A percentile compares a stretch with the other conserved stretches of the same genome.
These are phyloP conservation scores for Pseudogymnoascus sp. DNA, from an alignment of 2,329 filamentous ascomycete species.

Conservation along the genomic window DNA sequence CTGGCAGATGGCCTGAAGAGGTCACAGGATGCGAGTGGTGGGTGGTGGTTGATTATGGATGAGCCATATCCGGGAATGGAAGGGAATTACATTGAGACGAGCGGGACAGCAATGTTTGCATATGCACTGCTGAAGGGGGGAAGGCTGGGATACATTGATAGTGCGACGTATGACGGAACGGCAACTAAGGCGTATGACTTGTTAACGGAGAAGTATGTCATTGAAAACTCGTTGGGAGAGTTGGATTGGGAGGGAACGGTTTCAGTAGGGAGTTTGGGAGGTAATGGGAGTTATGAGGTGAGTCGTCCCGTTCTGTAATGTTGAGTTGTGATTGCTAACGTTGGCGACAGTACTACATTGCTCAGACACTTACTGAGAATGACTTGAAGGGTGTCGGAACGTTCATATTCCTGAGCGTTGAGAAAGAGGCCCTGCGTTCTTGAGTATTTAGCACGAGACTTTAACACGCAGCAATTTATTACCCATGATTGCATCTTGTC, in stretches of 20 bases:
- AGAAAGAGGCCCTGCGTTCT: conserved; percentile 8
- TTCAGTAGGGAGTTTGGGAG: conserved; percentile 19
- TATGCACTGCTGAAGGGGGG: conserved; percentile 34
- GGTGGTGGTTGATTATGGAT: conserved; percentile 35
- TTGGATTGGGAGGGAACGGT: conserved; percentile 23
- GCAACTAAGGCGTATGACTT: conserved; percentile 19
- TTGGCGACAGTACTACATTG: conserved; percentile 19
- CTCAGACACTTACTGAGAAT: conserved; percentile 16
- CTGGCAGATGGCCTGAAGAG: conserved; percentile 16
- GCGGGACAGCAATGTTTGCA: conserved; percentile 33
- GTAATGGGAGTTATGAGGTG: conserved; percentile 20
- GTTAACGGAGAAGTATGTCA: conserved; percentile 15
- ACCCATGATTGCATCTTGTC: background rate
- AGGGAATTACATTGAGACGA: conserved; percentile 34
- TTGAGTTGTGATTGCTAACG: background rate
- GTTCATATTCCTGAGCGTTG: conserved; percentile 21
- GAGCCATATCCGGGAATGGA: conserved; percentile 16
- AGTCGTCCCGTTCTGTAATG: background rate
- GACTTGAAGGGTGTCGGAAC: conserved; percentile 23
- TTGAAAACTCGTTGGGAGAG: conserved; percentile 9
- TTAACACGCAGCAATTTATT: background rate
- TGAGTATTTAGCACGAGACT: background rate
- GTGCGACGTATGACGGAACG: conserved; percentile 13
- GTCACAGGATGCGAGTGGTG: conserved; percentile 23
- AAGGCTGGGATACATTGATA: conserved; percentile 29